Conservation (phyloP, 2,329 filamentous ascomycete genomes). For the Sporothrix inflata region DNA sequence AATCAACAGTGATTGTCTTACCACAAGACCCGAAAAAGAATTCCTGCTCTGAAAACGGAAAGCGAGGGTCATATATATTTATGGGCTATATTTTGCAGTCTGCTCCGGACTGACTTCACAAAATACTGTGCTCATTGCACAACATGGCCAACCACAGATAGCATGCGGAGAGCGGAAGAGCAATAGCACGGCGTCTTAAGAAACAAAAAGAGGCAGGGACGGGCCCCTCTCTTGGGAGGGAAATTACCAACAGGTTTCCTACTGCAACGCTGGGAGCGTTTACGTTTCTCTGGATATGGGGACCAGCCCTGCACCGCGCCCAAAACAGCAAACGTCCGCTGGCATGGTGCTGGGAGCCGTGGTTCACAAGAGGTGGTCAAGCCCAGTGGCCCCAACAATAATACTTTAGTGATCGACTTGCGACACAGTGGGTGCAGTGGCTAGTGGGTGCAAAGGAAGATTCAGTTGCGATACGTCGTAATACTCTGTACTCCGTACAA, state of each 20-base stretch:
- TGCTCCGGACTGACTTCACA: neutral
- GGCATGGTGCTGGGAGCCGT: neutral
- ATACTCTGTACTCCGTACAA: neutral
- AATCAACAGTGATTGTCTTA: neutral
- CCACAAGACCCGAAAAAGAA: neutral
- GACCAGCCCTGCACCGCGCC: slow-evolving; percentile 3
- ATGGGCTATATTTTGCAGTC: neutral
- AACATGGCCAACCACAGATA: neutral
- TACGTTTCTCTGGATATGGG: slow-evolving; percentile 6
- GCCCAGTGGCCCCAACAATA: neutral
- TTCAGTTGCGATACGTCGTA: neutral
- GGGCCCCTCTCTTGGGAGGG: neutral
- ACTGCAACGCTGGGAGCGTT: slow-evolving; percentile 5
- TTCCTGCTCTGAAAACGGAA: neutral
- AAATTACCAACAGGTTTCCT: slow-evolving; percentile 14
- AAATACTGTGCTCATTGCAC: neutral
- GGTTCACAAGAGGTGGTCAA: neutral
- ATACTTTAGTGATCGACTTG: neutral
- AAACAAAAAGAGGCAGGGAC: neutral
- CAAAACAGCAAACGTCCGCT: slow-evolving; percentile 21
- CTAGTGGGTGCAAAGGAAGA: neutral
- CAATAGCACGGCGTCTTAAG: neutral
- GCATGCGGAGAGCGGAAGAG: neutral
- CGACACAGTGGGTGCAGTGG: neutral
- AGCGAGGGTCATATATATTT: neutral